Evolutionary conservation across 1,139 yeast genomes (phyloP).

Genomic region (Yamadazyma songkhlaensis): DNA sequence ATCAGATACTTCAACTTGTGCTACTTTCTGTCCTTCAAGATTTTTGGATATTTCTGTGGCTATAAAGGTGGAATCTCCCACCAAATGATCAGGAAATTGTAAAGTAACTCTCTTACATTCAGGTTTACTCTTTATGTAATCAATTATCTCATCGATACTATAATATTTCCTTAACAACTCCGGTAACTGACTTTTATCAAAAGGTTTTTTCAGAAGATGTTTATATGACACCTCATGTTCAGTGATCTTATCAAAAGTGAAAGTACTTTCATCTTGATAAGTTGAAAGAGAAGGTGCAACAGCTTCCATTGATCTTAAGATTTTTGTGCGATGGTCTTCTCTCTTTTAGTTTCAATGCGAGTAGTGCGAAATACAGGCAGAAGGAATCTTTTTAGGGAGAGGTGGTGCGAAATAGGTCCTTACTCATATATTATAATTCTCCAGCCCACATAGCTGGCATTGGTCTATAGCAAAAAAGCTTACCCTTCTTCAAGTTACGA

Average conservation of each 20-base stretch:
- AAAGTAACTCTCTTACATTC: slow-evolving; percentile 59
- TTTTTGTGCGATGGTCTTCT: background rate
- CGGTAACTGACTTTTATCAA: slow-evolving; percentile 14
- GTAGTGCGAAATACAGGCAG: too few species aligned
- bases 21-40: slow-evolving; percentile 4
- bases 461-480: slow-evolving; percentile 52
- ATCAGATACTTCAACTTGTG: too few species aligned
- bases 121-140: slow-evolving; percentile 26
- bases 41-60: slow-evolving; percentile 41
- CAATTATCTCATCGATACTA: slow-evolving; percentile 44
- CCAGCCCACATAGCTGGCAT: slow-evolving; percentile 24
- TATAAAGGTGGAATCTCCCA: slow-evolving; percentile 76
- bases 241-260: slow-evolving; percentile 39
- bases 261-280: slow-evolving; percentile 52
- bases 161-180: slow-evolving; percentile 50
- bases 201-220: slow-evolving; percentile 26
- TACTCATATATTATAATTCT: background rate
- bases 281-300: slow-evolving; percentile 63
- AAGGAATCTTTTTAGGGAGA: too few species aligned
- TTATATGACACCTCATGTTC: slow-evolving; percentile 26
- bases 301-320: slow-evolving; percentile 1
- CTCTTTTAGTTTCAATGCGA: too few species aligned
- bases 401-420: background rate
- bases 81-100: slow-evolving; percentile 84
- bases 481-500: slow-evolving; percentile 45